Evolutionary conservation across 768 basidiomycete genomes (phyloP), one percentile per base, ranked within the genome.

Genomic region (Pulveroboletus ravenelii): DNA sequence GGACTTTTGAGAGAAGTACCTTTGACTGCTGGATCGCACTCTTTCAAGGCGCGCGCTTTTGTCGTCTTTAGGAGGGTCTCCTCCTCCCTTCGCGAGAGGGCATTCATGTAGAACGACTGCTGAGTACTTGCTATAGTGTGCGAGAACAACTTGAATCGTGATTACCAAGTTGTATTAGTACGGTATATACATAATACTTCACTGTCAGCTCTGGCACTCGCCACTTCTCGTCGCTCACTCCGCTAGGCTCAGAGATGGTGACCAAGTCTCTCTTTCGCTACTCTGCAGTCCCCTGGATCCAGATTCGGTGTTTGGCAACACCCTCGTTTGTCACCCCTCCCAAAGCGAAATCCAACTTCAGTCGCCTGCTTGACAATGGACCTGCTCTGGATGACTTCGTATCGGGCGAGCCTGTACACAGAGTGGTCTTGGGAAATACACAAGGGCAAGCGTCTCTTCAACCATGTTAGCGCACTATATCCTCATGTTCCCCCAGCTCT

Each of bases 41-140:
- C 85, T 59, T 80, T 83, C 62, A 93, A 67, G 12, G 92, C 91
- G 50, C 76, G 74, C 14, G 83, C 80, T 63, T 93, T 93, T 9
- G 89, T 87, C 20, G 86, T 74, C 68, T 93, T 93, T 35, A 87
- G 68, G 36, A 94, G 78, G 8, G 84, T 85, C 40, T 94, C 91
- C 65, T 94, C 91, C 71, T 93, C 91, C 43, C 91, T 78, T 49
- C 89, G 79, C 34, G 91, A 93, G 30, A 93, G 79, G 37, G 89
- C 78, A 67, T 91, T 83, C 91, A 93, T 93, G 34, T 13, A n/a
- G 41, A 40, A 20, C 42, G 29, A 35, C 9, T 37, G 17, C 25
- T 4, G 6, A 27, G 25, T 27, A 5, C 23, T 23, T 5, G 5
- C 23, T 23, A 23, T 23, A 6, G 35, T n/a, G 3, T 39, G 55